A percentile compares a stretch with the other conserved stretches of the same genome.
These are phyloP conservation scores for Plantago ovata DNA, from an alignment of 257 asterid species.

Conservation along the genomic window DNA sequence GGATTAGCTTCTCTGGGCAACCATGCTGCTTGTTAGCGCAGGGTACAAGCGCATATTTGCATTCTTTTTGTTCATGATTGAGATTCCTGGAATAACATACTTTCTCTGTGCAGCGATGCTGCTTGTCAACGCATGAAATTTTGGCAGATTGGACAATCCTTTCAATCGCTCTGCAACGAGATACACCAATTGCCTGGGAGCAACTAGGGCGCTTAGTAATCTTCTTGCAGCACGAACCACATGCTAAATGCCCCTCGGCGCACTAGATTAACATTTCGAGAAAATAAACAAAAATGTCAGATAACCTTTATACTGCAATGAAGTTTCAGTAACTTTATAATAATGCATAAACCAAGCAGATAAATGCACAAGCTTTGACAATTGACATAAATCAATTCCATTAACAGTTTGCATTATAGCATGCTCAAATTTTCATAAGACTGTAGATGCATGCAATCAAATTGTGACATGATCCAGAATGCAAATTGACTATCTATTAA, in stretches of 20 bases:
- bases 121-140: neutral
- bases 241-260: slow-evolving; percentile 76
- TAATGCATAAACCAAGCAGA: too few species aligned
- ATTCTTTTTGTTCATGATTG: neutral
- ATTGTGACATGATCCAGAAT: too few species aligned
- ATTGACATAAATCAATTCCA: too few species aligned
- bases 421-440: too few species aligned
- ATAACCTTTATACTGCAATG: too few species aligned
- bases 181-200: slow-evolving; percentile 64
- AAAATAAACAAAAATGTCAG: too few species aligned
- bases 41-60: slow-evolving; percentile 31
- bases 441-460: too few species aligned
- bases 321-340: too few species aligned
- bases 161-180: slow-evolving; percentile 77
- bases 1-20: neutral
- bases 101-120: neutral
- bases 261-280: slow-evolving; percentile 35
- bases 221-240: slow-evolving; percentile 58
- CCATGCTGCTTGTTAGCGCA: slow-evolving; percentile 35
- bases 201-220: slow-evolving; percentile 56
- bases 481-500: too few species aligned
- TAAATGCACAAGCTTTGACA: too few species aligned
- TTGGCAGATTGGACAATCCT: slow-evolving; percentile 57
- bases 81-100: neutral
- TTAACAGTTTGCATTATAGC: too few species aligned